Conservation (phyloP, 2,329 filamentous ascomycete species). For the Colletotrichum agaves region DNA sequence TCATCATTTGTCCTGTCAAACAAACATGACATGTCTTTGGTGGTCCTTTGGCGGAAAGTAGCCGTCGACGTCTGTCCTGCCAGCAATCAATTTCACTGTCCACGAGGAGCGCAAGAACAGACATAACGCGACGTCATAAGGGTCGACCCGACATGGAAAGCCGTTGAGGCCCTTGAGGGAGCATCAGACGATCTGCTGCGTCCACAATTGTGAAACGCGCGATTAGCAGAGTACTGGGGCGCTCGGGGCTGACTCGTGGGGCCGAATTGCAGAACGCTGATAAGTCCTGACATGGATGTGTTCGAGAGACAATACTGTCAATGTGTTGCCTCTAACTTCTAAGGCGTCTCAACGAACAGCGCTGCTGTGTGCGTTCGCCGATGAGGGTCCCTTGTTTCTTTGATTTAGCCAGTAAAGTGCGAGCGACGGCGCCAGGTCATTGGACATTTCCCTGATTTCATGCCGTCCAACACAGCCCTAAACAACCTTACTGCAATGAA, state of each 20-base stretch:
- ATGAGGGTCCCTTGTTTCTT: conserved; percentile 15
- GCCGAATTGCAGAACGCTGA: conserved; percentile 15
- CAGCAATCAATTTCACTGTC: conserved; percentile 1
- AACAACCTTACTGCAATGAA: background rate
- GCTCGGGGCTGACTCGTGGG: conserved; percentile 19
- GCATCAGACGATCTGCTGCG: conserved; percentile 33
- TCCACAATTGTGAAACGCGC: conserved; percentile 33
- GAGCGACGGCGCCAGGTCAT: background rate
- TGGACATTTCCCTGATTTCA: background rate
- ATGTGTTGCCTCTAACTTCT: background rate
- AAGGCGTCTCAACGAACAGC: background rate
- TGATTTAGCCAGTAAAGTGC: background rate
- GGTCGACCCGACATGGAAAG: conserved; percentile 4
- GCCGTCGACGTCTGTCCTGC: conserved; percentile 19
- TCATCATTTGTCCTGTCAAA: conserved; percentile 26
- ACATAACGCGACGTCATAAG: conserved; percentile 28
- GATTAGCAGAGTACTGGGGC: conserved; percentile 19
- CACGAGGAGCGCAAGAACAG: background rate
- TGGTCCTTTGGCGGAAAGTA: conserved; percentile 31
- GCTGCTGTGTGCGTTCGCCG: background rate
- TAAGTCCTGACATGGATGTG: conserved; percentile 24
- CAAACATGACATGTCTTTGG: conserved; percentile 1
- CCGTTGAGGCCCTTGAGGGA: conserved; percentile 17
- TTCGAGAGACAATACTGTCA: conserved; percentile 1
- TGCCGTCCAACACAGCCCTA: background rate